Evolutionary conservation across 2,329 filamentous ascomycete species (phyloP).

Genomic region (Camillea tinctor): DNA sequence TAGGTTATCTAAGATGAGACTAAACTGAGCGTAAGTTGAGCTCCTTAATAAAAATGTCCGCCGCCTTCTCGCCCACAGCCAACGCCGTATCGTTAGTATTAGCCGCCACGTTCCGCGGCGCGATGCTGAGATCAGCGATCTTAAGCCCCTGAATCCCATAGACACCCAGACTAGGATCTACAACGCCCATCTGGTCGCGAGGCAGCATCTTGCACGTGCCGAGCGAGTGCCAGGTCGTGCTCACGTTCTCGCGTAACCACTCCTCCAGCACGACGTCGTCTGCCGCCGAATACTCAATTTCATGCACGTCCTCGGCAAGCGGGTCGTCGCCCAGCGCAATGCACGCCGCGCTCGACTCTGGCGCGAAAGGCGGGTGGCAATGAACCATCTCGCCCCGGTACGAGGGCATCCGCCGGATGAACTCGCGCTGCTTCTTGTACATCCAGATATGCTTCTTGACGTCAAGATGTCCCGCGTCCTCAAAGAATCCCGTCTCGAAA

Average conservation of each 20-base stretch:
- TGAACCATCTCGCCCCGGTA: not conserved
- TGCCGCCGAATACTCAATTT: conserved; percentile 5
- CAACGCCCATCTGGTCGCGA: not conserved
- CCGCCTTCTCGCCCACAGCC: not conserved
- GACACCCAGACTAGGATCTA: not conserved
- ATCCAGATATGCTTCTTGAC: not conserved
- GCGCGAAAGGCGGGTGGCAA: not conserved
- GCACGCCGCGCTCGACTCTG: not conserved
- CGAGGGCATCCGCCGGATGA: not conserved
- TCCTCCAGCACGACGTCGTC: conserved; percentile 8
- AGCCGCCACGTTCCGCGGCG: not conserved
- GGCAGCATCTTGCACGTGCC: not conserved
- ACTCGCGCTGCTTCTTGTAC: not conserved
- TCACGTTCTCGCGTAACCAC: conserved; percentile 3
- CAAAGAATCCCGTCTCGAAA: conserved; percentile 5
- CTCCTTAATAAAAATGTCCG: not conserved
- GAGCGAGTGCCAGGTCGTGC: conserved; percentile 2
- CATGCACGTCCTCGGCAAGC: not conserved
- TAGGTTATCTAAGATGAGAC: too few relatives aligned
- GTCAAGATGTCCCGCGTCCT: conserved; percentile 49
- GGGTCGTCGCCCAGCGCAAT: not conserved
- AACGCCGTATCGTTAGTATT: not conserved
- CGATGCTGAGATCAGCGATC: conserved; percentile 1
- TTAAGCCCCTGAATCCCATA: not conserved
- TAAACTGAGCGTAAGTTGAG: conserved; percentile 2